These are phyloP conservation scores for Rhizophagus clarus DNA, from an alignment of 192 early-diverging fungal genomes.

Conservation along the genomic window DNA sequence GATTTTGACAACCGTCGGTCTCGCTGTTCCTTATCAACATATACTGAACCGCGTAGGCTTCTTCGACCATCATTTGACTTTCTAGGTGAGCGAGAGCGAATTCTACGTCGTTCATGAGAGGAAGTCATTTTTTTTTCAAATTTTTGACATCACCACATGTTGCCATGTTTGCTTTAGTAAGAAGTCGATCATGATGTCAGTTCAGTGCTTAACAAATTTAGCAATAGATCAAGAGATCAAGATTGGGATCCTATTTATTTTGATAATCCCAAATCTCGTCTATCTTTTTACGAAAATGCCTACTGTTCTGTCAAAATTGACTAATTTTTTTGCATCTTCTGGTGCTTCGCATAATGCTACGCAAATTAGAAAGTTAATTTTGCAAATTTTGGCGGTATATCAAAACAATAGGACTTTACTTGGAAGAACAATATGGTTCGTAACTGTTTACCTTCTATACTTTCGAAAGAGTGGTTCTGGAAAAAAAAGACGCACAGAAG, in stretches of 20 bases:
- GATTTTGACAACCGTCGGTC: too few relatives aligned
- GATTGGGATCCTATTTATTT: background rate
- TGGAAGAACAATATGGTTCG: constrained; percentile 23
- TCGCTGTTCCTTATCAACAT: too few relatives aligned
- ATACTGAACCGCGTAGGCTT: too few relatives aligned
- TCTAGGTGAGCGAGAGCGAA: too few relatives aligned
- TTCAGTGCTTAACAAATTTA: too few relatives aligned
- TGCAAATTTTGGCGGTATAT: constrained; percentile 7
- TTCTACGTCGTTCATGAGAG: too few relatives aligned
- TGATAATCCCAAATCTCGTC: background rate
- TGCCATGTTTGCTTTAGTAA: too few relatives aligned
- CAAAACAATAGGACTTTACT: constrained; percentile 26
- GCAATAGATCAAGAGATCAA: background rate
- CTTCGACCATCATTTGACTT: too few relatives aligned
- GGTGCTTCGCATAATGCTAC: background rate
- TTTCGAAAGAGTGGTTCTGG: background rate
- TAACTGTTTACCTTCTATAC: constrained; percentile 11
- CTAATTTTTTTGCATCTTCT: background rate
- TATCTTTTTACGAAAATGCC: constrained; percentile 13
- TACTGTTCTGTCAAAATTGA: constrained; percentile 11
- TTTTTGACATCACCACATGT: too few relatives aligned
- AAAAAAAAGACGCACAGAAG: background rate
- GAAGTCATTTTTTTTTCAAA: too few relatives aligned
- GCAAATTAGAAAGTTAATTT: background rate
- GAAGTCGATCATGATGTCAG: too few relatives aligned